Conservation (phyloP, 2,329 filamentous ascomycete species). For the Pseudocercospora fijiensis region DNA sequence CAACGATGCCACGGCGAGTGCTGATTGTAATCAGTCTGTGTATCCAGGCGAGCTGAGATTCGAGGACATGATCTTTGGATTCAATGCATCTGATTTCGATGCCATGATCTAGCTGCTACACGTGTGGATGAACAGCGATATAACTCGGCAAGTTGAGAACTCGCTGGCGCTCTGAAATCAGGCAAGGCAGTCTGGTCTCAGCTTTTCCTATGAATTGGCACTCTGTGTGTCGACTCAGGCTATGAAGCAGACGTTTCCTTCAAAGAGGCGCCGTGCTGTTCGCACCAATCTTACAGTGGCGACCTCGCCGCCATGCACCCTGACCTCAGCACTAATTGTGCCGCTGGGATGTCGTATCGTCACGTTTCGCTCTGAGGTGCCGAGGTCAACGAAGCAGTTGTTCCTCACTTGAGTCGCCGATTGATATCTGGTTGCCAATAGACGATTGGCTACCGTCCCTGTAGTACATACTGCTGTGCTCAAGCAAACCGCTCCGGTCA, state of each 20-base stretch:
- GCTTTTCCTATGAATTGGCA: neutral
- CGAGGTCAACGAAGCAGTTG: neutral
- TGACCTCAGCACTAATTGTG: slow-evolving; percentile 33
- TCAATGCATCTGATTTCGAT: slow-evolving; percentile 35
- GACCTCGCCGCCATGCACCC: slow-evolving; percentile 25
- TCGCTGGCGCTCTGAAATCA: too few species aligned
- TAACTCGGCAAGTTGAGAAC: too few species aligned
- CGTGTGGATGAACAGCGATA: neutral
- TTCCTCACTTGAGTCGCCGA: neutral
- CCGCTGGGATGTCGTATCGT: slow-evolving; percentile 33
- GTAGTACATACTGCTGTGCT: slow-evolving; percentile 35
- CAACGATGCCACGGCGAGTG: neutral
- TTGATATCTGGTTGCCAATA: slow-evolving; percentile 5
- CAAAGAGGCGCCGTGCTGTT: slow-evolving; percentile 27
- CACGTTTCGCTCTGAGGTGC: slow-evolving; percentile 23
- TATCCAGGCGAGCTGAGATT: slow-evolving; percentile 14
- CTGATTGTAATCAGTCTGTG: neutral
- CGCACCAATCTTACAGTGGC: slow-evolving; percentile 30
- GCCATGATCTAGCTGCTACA: slow-evolving; percentile 1
- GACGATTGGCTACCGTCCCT: slow-evolving; percentile 32
- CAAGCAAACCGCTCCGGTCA: slow-evolving; percentile 39
- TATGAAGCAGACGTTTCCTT: slow-evolving; percentile 28
- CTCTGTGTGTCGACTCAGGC: neutral
- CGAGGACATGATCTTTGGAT: slow-evolving; percentile 39
- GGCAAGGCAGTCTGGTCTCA: too few species aligned